Conservation (phyloP, 768 basidiomycete species). For the Pleurotus platypus region DNA sequence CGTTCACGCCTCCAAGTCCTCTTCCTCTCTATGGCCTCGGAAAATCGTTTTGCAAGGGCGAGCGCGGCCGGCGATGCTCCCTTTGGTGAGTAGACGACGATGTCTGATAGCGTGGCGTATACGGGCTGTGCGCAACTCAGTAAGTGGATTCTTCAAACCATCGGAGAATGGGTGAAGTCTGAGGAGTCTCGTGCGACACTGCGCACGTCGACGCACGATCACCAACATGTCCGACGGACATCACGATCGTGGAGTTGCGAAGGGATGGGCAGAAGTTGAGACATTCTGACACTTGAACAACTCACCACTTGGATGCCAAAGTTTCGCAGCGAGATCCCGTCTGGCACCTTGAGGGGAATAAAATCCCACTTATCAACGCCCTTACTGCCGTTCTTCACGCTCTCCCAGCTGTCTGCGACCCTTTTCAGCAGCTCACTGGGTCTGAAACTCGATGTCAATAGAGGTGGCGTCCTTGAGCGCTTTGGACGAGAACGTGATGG, state of each 20-base stretch:
- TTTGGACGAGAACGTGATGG: neutral
- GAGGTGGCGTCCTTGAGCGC: constrained; percentile 8
- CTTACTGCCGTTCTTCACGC: constrained; percentile 10
- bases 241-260: neutral
- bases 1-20: constrained; percentile 38
- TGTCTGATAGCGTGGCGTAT: constrained; percentile 84
- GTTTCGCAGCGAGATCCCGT: constrained; percentile 81
- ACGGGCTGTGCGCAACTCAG: constrained; percentile 51
- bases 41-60: constrained; percentile 63
- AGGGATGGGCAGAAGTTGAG: constrained; percentile 4
- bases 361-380: constrained; percentile 55
- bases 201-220: no score
- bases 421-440: constrained; percentile 35
- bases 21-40: constrained; percentile 58
- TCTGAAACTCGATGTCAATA: constrained; percentile 41
- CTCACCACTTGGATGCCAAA: constrained; percentile 87
- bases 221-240: no score
- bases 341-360: constrained; percentile 66
- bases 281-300: constrained; percentile 16
- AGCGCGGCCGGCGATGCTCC: constrained; percentile 56
- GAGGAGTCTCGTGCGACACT: no score
- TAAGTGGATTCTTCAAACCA: neutral
- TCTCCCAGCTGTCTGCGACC: constrained; percentile 10
- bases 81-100: constrained; percentile 81
- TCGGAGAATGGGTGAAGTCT: no score